Percentiles rank a stretch among this genome's conserved stretches.
Conservation (phyloP, 371 early-diverging fungal species). For the Mortierella sp. region DNA sequence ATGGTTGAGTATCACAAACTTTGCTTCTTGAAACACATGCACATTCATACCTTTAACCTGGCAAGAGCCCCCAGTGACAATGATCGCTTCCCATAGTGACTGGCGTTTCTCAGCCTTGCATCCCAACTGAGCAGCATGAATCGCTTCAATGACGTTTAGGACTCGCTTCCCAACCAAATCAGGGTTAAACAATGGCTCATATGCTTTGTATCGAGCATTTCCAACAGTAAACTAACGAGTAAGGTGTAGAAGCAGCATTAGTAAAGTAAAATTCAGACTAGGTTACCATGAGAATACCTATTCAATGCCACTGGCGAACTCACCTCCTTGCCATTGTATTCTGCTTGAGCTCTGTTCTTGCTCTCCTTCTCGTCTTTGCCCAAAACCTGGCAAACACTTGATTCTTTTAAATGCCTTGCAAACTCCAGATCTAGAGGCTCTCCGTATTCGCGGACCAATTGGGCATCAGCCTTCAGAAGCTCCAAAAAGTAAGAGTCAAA, state of each 20-base stretch:
- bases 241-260: neutral
- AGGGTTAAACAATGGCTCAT: constrained; percentile 78
- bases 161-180: constrained; percentile 60
- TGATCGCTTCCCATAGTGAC: constrained; percentile 85
- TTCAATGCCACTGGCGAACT: neutral
- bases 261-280: neutral
- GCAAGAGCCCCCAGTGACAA: constrained; percentile 77
- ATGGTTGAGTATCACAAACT: neutral
- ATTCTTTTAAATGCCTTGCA: constrained; percentile 71
- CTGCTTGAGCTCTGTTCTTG: constrained; percentile 62
- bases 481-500: constrained; percentile 72
- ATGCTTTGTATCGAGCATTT: constrained; percentile 65
- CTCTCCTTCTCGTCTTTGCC: constrained; percentile 62
- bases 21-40: neutral
- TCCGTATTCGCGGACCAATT: constrained; percentile 65
- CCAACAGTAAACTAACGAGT: constrained; percentile 69
- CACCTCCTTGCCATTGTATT: constrained; percentile 73
- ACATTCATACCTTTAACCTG: constrained; percentile 61
- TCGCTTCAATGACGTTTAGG: constrained; percentile 70
- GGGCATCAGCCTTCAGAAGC: constrained; percentile 68
- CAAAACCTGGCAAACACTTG: constrained; percentile 68
- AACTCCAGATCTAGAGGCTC: constrained; percentile 64
- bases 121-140: constrained; percentile 72
- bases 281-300: neutral
- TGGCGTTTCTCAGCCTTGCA: constrained; percentile 86